These are phyloP conservation scores for Trichoderma oligosporum DNA, from an alignment of 2,329 filamentous ascomycete genomes.

Conservation along the genomic window DNA sequence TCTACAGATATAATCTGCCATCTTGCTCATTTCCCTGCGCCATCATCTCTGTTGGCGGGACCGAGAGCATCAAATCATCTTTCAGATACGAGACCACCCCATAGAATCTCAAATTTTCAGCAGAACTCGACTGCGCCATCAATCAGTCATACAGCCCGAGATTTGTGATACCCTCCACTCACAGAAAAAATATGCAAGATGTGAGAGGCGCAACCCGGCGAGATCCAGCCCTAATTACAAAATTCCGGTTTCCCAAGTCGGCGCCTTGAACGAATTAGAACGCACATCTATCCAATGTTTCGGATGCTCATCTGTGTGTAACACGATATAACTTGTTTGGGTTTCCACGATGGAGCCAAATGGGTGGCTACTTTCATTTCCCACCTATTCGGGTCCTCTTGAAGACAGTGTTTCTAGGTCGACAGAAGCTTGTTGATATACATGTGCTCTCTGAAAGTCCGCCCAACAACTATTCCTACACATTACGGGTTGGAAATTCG, in stretches of 20 bases:
- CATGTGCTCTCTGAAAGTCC: too few species aligned
- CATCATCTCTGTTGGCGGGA: neutral
- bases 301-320: constrained; percentile 6
- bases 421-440: neutral
- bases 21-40: neutral
- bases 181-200: constrained; percentile 17
- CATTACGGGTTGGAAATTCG: too few species aligned
- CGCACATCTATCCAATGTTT: constrained; percentile 6
- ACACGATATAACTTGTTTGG: neutral
- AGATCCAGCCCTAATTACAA: constrained; percentile 1
- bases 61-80: neutral
- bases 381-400: neutral
- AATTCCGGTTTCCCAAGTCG: neutral
- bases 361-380: neutral
- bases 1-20: neutral
- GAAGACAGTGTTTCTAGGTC: too few species aligned
- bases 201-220: neutral
- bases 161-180: neutral
- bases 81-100: neutral
- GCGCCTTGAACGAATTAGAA: neutral
- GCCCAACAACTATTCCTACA: too few species aligned
- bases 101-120: neutral
- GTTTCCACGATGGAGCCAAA: neutral
- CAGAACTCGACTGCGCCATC: neutral
- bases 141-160: neutral